These are phyloP conservation scores for Aureoboletus auriporus DNA, from an alignment of 768 basidiomycete genomes.

Conservation along the genomic window DNA sequence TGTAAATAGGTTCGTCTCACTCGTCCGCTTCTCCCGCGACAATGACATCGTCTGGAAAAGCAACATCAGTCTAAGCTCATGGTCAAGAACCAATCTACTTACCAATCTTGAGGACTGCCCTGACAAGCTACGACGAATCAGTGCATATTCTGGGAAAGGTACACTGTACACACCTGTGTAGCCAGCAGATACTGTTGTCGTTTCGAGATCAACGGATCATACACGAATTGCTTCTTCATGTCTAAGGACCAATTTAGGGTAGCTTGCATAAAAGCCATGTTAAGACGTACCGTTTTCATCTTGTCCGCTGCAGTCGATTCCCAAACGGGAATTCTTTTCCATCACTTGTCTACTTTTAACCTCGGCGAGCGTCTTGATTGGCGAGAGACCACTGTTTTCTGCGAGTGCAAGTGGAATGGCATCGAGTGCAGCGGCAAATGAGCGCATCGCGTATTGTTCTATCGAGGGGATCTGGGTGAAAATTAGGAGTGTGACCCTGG, in stretches of 20 bases:
- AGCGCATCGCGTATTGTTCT: conserved; percentile 99
- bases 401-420: conserved; percentile 94
- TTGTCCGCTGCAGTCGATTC: conserved; percentile 87
- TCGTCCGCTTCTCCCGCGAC: conserved; percentile 67
- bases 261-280: background rate
- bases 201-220: conserved; percentile 96
- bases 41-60: conserved; percentile 68
- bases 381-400: conserved; percentile 94
- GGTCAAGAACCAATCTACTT: conserved; percentile 20
- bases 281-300: conserved; percentile 74
- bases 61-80: background rate
- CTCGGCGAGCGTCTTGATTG: conserved; percentile 95
- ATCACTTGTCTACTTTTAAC: conserved; percentile 90
- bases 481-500: background rate
- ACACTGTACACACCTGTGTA: conserved; percentile 66
- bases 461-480: conserved; percentile 79
- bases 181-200: conserved; percentile 95
- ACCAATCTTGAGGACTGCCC: conserved; percentile 88
- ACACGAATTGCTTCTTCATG: conserved; percentile 97
- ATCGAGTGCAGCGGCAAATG: conserved; percentile 95
- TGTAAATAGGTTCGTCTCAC: conserved; percentile 32
- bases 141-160: background rate
- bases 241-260: conserved; percentile 44
- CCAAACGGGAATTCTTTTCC: conserved; percentile 80
- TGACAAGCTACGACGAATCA: conserved; percentile 55